These are phyloP conservation scores for Kurtzmaniella quercitrusa DNA, from an alignment of 1,139 yeast species.

Conservation along the genomic window DNA sequence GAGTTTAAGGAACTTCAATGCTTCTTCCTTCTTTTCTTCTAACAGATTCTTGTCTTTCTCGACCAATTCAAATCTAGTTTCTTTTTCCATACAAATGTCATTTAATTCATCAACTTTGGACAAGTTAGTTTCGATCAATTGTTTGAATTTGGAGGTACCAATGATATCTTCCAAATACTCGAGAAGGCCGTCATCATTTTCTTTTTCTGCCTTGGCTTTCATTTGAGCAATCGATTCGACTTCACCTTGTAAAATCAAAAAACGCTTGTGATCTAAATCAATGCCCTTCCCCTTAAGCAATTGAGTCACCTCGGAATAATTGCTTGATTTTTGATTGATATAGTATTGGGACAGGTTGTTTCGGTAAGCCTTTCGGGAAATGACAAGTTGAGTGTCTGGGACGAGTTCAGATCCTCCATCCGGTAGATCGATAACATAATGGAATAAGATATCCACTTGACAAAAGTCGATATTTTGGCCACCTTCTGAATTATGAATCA, in stretches of 20 bases:
- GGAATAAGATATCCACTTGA: conserved; percentile 90
- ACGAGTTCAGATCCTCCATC: conserved; percentile 34
- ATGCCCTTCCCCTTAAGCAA: conserved; percentile 80
- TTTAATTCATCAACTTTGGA: conserved; percentile 63
- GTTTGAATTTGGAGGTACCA: conserved; percentile 85
- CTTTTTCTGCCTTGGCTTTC: conserved; percentile 95
- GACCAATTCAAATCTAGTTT: conserved; percentile 73
- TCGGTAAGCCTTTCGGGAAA: conserved; percentile 74
- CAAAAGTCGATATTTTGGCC: conserved; percentile 63
- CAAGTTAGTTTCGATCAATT: conserved; percentile 63
- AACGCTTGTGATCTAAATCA: conserved; percentile 91
- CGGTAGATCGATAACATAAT: conserved; percentile 64
- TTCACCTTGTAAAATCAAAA: conserved; percentile 93
- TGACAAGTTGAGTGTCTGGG: conserved; percentile 57
- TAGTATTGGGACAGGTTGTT: conserved; percentile 78
- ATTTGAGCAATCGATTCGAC: conserved; percentile 98
- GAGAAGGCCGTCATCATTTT: conserved; percentile 86
- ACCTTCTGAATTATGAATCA: conserved; percentile 83
- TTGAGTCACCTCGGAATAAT: conserved; percentile 74
- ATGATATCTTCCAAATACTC: conserved; percentile 96
- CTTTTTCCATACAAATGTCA: conserved; percentile 77
- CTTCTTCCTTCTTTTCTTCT: conserved; percentile 67
- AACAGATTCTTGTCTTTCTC: conserved; percentile 69
- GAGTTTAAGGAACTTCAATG: conserved; percentile 57
- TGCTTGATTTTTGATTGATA: conserved; percentile 65